Evolutionary conservation across 495 filamentous ascomycete genomes (phyloP).

Genomic region (Clavariopsis aquatica): DNA sequence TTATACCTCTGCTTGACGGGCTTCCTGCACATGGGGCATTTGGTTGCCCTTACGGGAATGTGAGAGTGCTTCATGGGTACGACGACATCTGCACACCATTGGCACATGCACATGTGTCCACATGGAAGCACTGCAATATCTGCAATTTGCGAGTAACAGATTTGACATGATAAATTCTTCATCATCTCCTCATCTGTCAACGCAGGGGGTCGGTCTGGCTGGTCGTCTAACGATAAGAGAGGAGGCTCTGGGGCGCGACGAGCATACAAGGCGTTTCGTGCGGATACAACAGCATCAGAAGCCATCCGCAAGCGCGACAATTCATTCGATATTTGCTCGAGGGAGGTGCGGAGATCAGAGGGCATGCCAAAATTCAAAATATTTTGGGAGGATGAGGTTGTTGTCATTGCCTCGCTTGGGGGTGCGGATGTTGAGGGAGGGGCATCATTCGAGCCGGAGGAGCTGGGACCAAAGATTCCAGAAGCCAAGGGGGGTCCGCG

Average conservation of each 20-base stretch:
- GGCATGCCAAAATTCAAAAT: background rate
- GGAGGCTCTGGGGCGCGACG: constrained; percentile 1
- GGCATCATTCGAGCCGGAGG: background rate
- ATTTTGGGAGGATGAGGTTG: background rate
- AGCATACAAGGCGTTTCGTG: background rate
- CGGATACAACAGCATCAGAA: background rate
- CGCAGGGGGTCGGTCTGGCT: constrained; percentile 50
- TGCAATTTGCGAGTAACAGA: constrained; percentile 57
- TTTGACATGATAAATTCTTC: constrained; percentile 56
- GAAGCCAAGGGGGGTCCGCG: background rate
- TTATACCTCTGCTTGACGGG: constrained; percentile 32
- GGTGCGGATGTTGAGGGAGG: constrained; percentile 1
- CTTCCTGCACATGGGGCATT: constrained; percentile 47
- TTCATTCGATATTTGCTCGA: background rate
- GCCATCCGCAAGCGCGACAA: background rate
- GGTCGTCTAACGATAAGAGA: constrained; percentile 39
- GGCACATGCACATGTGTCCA: constrained; percentile 58
- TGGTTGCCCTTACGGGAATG: constrained; percentile 34
- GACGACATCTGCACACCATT: constrained; percentile 46
- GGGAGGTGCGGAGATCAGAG: background rate
- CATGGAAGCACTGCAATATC: constrained; percentile 59
- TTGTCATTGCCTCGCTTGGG: background rate
- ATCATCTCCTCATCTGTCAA: constrained; percentile 52
- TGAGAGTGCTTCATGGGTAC: constrained; percentile 37
- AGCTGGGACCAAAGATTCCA: background rate